Evolutionary conservation across 2,329 filamentous ascomycete genomes (phyloP), one percentile per base, ranked within the genome.

Genomic region (Apiospora koreana): DNA sequence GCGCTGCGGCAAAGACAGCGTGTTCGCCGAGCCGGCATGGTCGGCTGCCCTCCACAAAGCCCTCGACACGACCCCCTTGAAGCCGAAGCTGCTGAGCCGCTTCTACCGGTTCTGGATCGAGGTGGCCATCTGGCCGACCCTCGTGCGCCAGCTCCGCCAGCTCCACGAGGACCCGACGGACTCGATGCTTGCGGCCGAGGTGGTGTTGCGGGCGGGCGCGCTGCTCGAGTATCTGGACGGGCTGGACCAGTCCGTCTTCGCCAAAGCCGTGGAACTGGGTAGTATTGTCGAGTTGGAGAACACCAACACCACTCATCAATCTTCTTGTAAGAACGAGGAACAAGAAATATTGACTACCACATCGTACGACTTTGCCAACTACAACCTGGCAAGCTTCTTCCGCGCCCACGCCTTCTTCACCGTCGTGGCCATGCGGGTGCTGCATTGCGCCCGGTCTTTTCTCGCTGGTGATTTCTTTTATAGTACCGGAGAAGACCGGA

Each of bases 101-200:
- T 72, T 74, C 70, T 77, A 77, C 62, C 68, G 65, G n/a, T 65
- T 78, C 16, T 77, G 75, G 76, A 71, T 76, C 21, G 73, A 77
- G 35, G 72, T 72, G 70, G 75, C 76, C 4, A 71, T 69, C 18
- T 78, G 77, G 77, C 77, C 77, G n/a, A 75, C 73, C 16, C 65
- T 78, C 14, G 73, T 73, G 45, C 68, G 72, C 35, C 68, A 77
- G 41, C 74, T 76, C 31, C 72, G 74, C 18, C 21, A 65, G 28
- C 68, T 78, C 8, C 69, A 71, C 48, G 70, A 70, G 23, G 31
- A 74, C 67, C 75, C 76, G n/a, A 67, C 72, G 1, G 73, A 77
- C 42, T 74, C 70, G 0, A 72, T 75, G 70, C 73, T 69, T 7
- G 77, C 75, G n/a, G 66, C 73, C 4, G 74, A 77, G 65, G 70